phyloP scores from a whole-genome alignment of 2,329 filamentous ascomycete species.

The Monilinia fructicola region DNA sequence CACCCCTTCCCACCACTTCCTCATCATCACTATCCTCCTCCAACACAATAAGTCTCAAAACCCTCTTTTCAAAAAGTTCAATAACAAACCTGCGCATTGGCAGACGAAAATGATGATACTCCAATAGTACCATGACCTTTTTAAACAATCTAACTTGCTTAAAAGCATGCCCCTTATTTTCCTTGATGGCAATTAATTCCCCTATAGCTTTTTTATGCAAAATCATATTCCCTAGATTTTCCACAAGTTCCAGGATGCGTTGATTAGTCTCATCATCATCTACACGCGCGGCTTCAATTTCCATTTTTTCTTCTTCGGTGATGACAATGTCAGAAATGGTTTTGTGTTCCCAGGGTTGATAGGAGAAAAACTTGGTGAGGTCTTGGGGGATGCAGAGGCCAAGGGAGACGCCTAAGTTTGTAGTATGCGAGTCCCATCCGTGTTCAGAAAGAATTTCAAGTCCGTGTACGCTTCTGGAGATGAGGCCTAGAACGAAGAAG shows the following conservation, averaged over 20 bases:
- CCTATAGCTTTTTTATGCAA: conserved; percentile 82
- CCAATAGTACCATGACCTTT: conserved; percentile 79
- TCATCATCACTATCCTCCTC: conserved; percentile 52
- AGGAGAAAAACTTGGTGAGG: conserved; percentile 74
- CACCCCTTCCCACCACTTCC: conserved; percentile 50
- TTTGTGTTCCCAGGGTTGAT: conserved; percentile 56
- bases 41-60: conserved; percentile 81
- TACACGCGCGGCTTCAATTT: conserved; percentile 49
- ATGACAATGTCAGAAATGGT: conserved; percentile 38
- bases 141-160: conserved; percentile 75
- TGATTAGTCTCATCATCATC: conserved; percentile 62
- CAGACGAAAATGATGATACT: conserved; percentile 85
- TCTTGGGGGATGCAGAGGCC: conserved; percentile 84
- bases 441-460: conserved; percentile 86
- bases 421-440: conserved; percentile 91
- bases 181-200: conserved; percentile 78
- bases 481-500: conserved; percentile 91
- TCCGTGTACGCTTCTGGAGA: conserved; percentile 88
- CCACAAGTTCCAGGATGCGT: conserved; percentile 79
- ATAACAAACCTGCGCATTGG: conserved; percentile 86
- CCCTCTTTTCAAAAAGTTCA: conserved; percentile 89
- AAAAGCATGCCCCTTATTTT: conserved; percentile 73
- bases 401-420: conserved; percentile 75
- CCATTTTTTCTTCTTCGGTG: conserved; percentile 48
- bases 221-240: conserved; percentile 90